Conservation (phyloP, 441 rosid genomes). For the Gossypium davidsonii region DNA sequence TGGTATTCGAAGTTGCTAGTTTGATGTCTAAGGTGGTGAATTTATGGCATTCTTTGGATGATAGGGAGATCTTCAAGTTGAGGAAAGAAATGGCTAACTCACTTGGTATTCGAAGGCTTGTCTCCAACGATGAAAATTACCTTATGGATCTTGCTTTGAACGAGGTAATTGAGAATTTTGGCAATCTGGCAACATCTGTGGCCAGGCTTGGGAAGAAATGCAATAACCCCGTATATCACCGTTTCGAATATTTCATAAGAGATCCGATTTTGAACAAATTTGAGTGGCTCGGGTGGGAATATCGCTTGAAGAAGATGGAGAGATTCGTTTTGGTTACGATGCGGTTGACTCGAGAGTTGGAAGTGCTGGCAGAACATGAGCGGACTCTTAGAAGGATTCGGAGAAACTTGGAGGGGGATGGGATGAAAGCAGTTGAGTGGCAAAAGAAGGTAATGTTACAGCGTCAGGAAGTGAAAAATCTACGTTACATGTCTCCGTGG, state of each 20-base stretch:
- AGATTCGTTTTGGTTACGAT: constrained; percentile 35
- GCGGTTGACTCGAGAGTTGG: constrained; percentile 52
- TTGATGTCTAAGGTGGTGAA: constrained; percentile 52
- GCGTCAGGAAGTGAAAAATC: constrained; percentile 43
- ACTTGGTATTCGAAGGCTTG: constrained; percentile 40
- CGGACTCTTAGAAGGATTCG: constrained; percentile 50
- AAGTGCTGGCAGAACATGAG: constrained; percentile 58
- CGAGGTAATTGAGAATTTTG: constrained; percentile 49
- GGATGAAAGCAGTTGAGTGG: constrained; percentile 39
- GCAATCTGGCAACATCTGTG: constrained; percentile 35
- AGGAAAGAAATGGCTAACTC: constrained; percentile 42
- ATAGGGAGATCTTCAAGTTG: constrained; percentile 33
- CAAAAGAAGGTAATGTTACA: constrained; percentile 48
- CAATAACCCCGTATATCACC: constrained; percentile 35
- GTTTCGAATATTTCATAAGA: constrained; percentile 38
- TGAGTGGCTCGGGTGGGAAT: constrained; percentile 55
- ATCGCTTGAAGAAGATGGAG: constrained; percentile 54
- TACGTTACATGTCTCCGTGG: constrained; percentile 57
- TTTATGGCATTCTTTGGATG: constrained; percentile 50
- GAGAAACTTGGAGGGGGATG: constrained; percentile 29
- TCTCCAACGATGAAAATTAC: constrained; percentile 33
- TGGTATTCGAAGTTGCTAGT: constrained; percentile 52
- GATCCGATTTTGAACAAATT: constrained; percentile 32
- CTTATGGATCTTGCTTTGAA: constrained; percentile 55
- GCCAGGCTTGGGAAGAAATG: constrained; percentile 48